Base-by-base conservation (phyloP, 495 filamentous ascomycete species). In the Cenococcum geophilum region DNA sequence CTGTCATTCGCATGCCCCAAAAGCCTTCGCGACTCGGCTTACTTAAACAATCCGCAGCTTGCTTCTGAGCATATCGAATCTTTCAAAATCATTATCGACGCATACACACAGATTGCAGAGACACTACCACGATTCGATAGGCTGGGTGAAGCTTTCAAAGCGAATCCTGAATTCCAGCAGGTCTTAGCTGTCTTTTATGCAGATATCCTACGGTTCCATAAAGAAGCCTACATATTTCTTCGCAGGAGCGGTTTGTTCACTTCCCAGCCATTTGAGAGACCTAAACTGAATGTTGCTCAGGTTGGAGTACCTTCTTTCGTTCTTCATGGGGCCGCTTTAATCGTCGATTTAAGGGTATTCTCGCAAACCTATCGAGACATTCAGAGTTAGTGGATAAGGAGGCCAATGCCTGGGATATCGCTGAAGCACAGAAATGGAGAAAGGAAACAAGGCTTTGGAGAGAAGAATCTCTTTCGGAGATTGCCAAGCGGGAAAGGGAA, bases 141-240 rank as follows among this genome's bases (percentile, higher is more conserved):
- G 2, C 60, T 78, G 0, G 63, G 61, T 1, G 4, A 55, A 1
- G 63, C 74, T 12, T 73, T 74, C 32, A 62, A 49, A 37, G 32
- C 67, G 16, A 70, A 77, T 34, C 21, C 52, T 1, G 68, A 74
- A 2, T 73, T 80, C 53, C 72, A 77, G 54, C 67, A 70, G 12
- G 70, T 74, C 3, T 53, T 79, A 9, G 75, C 73, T 10, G 54
- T 76, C 8, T 73, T 77, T 55, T 79, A 78, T 36, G 58, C 69
- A 3, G 76, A 79, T 42, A 77, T 79, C 18, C 56, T 79, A 0
- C 66, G 71, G 34, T 78, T 79, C 45, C 78, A 80, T 61, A 71
- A 73, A 35, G 57, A 70, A 20, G 77, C 77, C 1, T 79, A 80
- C 60, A 74, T 73, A 36, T 79, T 78, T 53, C 68, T 79, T 42